A percentile compares a stretch with the other conserved stretches of the same genome.
Evolutionary conservation across 1,139 yeast genomes (phyloP).

Genomic region (Saccharomyces hybrid): DNA sequence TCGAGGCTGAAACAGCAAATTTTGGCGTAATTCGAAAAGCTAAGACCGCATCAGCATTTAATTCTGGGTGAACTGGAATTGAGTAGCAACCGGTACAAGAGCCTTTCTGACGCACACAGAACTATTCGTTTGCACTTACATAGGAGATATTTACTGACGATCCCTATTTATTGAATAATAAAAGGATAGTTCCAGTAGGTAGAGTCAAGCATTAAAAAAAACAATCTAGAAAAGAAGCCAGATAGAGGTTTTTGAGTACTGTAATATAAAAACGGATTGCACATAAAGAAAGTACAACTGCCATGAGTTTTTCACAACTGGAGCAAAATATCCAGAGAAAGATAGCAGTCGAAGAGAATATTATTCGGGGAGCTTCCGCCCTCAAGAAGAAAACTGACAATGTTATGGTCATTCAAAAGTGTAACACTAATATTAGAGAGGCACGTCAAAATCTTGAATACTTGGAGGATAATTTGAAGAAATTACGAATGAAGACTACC

Average conservation of each 20-base stretch:
- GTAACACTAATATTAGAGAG: slow-evolving; percentile 84
- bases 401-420: slow-evolving; percentile 76
- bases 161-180: not conserved
- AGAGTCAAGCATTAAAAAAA: not conserved
- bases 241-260: not conserved
- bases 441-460: slow-evolving; percentile 88
- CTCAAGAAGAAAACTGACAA: slow-evolving; percentile 73
- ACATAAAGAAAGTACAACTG: not conserved
- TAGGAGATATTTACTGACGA: not conserved
- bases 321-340: slow-evolving; percentile 62
- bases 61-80: not conserved
- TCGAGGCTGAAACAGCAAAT: not conserved
- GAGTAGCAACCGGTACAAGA: not conserved
- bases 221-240: not conserved
- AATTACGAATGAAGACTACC: slow-evolving; percentile 42
- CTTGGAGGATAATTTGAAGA: slow-evolving; percentile 66
- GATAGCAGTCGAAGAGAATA: slow-evolving; percentile 79
- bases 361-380: slow-evolving; percentile 79
- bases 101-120: not conserved
- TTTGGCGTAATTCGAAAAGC: not conserved
- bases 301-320: slow-evolving; percentile 21
- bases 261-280: not conserved
- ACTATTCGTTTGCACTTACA: not conserved
- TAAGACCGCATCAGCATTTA: not conserved
- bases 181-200: not conserved